phyloP scores from a whole-genome alignment of 768 basidiomycete genomes.

The Sarcomyxa edulis region DNA sequence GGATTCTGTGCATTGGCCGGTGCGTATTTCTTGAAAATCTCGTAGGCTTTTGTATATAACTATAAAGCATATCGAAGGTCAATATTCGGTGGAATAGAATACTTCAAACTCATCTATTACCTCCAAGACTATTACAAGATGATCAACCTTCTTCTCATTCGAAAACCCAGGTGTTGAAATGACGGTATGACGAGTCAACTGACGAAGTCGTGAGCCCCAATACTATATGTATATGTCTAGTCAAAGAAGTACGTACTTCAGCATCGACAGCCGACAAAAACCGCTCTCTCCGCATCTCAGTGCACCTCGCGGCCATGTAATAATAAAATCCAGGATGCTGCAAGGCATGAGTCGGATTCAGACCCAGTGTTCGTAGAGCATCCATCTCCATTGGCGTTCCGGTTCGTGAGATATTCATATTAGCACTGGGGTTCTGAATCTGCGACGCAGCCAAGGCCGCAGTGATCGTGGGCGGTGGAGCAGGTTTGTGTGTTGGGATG shows the following conservation, averaged over 20 bases:
- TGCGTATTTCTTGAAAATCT: constrained; percentile 80
- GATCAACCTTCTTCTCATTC: constrained; percentile 93
- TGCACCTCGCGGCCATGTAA: constrained; percentile 81
- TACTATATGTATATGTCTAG: too few species aligned
- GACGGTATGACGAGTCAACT: constrained; percentile 27
- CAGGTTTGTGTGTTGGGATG: constrained; percentile 56
- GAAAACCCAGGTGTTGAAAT: constrained; percentile 62
- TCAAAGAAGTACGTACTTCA: constrained; percentile 40
- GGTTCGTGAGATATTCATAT: too few species aligned
- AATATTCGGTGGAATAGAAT: neutral
- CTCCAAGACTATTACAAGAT: constrained; percentile 78
- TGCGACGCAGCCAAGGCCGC: constrained; percentile 13
- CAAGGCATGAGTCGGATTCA: constrained; percentile 77
- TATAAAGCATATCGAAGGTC: constrained; percentile 22
- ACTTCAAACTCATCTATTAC: constrained; percentile 27
- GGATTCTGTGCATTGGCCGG: constrained; percentile 32
- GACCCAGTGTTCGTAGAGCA: constrained; percentile 53
- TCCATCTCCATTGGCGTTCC: constrained; percentile 44
- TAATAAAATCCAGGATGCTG: constrained; percentile 94
- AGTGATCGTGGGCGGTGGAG: constrained; percentile 20
- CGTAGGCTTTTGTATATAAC: constrained; percentile 94
- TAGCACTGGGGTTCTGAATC: constrained; percentile 8
- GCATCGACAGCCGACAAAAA: constrained; percentile 56
- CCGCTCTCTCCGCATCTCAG: constrained; percentile 65
- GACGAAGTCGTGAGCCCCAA: neutral